Evolutionary conservation across 352 stramenopile genomes (phyloP).

Genomic region (Phytopythium kandeliae): DNA sequence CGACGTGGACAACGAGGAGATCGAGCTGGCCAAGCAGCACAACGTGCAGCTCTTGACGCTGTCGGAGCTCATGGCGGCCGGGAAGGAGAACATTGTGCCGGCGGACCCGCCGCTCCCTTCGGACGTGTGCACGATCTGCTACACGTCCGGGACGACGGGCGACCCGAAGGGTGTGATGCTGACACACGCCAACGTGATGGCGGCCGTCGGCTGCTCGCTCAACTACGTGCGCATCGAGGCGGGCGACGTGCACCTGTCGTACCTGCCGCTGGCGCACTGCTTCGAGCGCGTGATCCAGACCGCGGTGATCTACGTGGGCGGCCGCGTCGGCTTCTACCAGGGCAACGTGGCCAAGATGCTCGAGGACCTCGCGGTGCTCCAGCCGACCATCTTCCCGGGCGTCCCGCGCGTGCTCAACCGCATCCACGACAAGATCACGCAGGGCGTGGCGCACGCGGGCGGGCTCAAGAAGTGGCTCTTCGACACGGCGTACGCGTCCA

Average conservation of each 20-base stretch:
- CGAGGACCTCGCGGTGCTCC: slow-evolving; percentile 88
- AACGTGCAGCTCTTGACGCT: slow-evolving; percentile 44
- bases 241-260: slow-evolving; percentile 80
- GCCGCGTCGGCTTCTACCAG: slow-evolving; percentile 90
- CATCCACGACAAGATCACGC: slow-evolving; percentile 92
- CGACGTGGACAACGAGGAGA: slow-evolving; percentile 35
- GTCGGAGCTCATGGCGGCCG: slow-evolving; percentile 29
- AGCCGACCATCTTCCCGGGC: slow-evolving; percentile 88
- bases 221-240: slow-evolving; percentile 19
- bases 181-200: slow-evolving; percentile 38
- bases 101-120: slow-evolving; percentile 29
- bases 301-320: slow-evolving; percentile 56
- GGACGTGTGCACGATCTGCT: slow-evolving; percentile 52
- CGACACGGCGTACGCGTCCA: slow-evolving; percentile 71
- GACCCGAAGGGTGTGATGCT: slow-evolving; percentile 47
- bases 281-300: slow-evolving; percentile 83
- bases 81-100: slow-evolving; percentile 34
- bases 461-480: slow-evolving; percentile 90
- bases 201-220: slow-evolving; percentile 20
- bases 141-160: slow-evolving; percentile 45
- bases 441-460: slow-evolving; percentile 58
- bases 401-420: slow-evolving; percentile 95
- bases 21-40: slow-evolving; percentile 25
- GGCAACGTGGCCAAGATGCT: slow-evolving; percentile 86
- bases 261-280: slow-evolving; percentile 93